Base-by-base conservation (phyloP, 1,139 yeast genomes). In the Trichomonascaceae sp. region DNA sequence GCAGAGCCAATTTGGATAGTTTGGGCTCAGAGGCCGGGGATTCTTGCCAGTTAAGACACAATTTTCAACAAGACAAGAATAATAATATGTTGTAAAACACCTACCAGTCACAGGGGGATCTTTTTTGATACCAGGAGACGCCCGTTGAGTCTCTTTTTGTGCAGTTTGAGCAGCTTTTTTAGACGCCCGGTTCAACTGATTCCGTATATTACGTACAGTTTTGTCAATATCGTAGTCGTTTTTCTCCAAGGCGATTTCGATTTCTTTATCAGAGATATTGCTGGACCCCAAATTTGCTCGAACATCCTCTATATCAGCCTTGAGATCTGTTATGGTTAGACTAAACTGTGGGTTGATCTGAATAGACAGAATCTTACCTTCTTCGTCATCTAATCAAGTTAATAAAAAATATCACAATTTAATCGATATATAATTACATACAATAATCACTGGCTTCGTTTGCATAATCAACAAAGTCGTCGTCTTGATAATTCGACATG, bases 201-300 rank as follows among this genome's bases (percentile, higher is more conserved):
- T 68, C 61, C 77, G 78, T 53, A 86, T 66, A 58, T 82, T 85
- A 43, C 70, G 74, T 12, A 82, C 63, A 0, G 88, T 68, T n/a
- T 77, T 75, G 2, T 76, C 80, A 7, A 82, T 62, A 50, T 81
- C 83, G 64, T 80, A 80, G 65, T 83, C 83, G 62, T 82, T 80
- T 61, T 74, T 75, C 75, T 83, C 84, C 13, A 87, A 72, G 0
- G 83, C 74, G 58, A 83, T 86, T 60, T 82, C 80, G 57, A 86
- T 69, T 49, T 78, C 81, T 12, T 72, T 63, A 27, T 82, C 86
- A 6, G 76, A 72, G 52, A 48, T 5, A 12, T 48, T 44, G 9
- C 43, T 48, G 10, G 44, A n/a, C 2, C 50, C 50, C 2, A 48
- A 30, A 24, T 39, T 20, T 10, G 15, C 50, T 3, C 50, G 39